phyloP scores from a whole-genome alignment of 805 yeast species.

The Debaryomyces tyrocola region DNA sequence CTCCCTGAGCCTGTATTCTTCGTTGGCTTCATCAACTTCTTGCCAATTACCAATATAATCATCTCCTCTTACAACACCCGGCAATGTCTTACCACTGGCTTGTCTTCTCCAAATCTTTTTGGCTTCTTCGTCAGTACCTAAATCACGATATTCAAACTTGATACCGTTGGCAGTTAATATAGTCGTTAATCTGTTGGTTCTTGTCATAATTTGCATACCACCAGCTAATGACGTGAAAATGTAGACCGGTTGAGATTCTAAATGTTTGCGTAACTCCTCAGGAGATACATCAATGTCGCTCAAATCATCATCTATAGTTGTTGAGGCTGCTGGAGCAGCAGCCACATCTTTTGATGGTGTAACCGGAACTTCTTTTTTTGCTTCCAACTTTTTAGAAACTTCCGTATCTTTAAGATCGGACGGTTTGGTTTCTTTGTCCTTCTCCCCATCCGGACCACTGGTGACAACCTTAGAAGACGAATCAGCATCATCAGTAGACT shows the following conservation, averaged over 20 bases:
- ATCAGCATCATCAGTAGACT: not conserved
- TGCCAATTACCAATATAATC: constrained; percentile 83
- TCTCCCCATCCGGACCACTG: constrained; percentile 8
- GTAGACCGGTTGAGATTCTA: constrained; percentile 61
- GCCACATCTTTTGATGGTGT: not conserved
- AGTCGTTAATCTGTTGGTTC: constrained; percentile 74
- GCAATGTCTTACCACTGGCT: constrained; percentile 69
- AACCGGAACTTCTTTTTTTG: not conserved
- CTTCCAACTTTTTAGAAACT: not conserved
- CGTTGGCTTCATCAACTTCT: constrained; percentile 84
- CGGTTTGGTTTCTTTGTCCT: constrained; percentile 3
- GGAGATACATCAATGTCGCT: constrained; percentile 37
- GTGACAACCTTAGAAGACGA: constrained; percentile 8
- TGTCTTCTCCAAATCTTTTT: constrained; percentile 80
- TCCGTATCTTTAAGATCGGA: not conserved
- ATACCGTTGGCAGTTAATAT: constrained; percentile 75
- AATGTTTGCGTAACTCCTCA: constrained; percentile 43
- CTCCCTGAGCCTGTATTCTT: constrained; percentile 64
- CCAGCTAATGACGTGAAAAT: constrained; percentile 86
- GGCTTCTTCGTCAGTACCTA: constrained; percentile 87
- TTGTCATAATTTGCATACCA: constrained; percentile 73
- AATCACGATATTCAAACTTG: constrained; percentile 66
- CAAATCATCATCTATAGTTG: constrained; percentile 10
- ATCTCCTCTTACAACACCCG: constrained; percentile 82
- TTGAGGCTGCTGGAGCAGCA: not conserved